Percentiles rank a stretch among this genome's conserved stretches.
Conservation (phyloP, 177 flowering plant genomes). For the Vitis hybrid region DNA sequence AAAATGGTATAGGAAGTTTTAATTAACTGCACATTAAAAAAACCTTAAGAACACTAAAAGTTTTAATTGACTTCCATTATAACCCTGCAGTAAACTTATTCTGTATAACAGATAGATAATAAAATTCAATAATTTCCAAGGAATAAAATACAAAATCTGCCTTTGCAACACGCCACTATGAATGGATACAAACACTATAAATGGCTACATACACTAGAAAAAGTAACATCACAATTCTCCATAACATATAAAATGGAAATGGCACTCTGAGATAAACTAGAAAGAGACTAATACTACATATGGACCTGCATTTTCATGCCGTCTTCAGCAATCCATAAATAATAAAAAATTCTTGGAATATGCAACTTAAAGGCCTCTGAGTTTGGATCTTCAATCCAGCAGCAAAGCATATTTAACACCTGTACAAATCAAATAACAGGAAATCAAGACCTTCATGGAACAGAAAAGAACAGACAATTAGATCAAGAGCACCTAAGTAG, state of each 20-base stretch:
- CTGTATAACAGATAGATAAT: background rate
- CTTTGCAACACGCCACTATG: no score
- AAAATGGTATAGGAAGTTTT: no score
- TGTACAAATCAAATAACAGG: conserved; percentile 14
- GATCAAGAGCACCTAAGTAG: background rate
- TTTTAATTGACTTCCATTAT: conserved; percentile 47
- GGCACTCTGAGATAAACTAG: background rate
- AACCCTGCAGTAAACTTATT: conserved; percentile 35
- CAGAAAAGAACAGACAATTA: background rate
- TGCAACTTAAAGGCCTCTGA: conserved; percentile 71
- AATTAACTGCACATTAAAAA: no score
- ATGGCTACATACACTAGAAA: background rate
- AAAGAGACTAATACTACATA: background rate
- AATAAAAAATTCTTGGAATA: conserved; percentile 45
- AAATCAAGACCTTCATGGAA: background rate
- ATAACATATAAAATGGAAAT: background rate
- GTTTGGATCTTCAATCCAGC: conserved; percentile 69
- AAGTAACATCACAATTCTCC: no score
- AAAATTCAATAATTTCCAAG: background rate
- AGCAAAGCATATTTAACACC: conserved; percentile 73
- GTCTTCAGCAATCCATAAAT: conserved; percentile 73
- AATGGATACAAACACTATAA: background rate
- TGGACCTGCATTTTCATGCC: conserved; percentile 79
- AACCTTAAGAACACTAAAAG: no score
- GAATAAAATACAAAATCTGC: background rate